Conservation (phyloP, 2,329 filamentous ascomycete genomes). For the Fusarium abutilonis region DNA sequence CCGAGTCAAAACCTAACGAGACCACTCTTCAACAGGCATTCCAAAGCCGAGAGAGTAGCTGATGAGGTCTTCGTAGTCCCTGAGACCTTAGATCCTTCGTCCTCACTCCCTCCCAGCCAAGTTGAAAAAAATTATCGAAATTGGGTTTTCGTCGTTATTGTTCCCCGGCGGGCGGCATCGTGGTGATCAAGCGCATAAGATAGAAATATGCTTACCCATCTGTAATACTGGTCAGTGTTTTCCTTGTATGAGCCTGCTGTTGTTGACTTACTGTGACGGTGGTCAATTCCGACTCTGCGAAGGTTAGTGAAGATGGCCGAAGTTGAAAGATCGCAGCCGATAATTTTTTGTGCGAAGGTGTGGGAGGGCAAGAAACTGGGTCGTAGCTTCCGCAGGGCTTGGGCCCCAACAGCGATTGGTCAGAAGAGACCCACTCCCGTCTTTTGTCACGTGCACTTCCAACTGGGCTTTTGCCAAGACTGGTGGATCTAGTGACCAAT, state of each 20-base stretch:
- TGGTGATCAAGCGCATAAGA: slow-evolving; percentile 35
- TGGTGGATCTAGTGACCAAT: slow-evolving; percentile 36
- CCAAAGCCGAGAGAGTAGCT: background rate
- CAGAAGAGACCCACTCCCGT: slow-evolving; percentile 21
- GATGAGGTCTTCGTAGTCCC: slow-evolving; percentile 1
- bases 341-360: slow-evolving; percentile 56
- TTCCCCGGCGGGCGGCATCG: slow-evolving; percentile 43
- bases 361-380: slow-evolving; percentile 52
- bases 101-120: slow-evolving; percentile 4
- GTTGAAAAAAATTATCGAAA: slow-evolving; percentile 35
- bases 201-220: slow-evolving; percentile 67
- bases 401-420: slow-evolving; percentile 51
- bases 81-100: slow-evolving; percentile 10
- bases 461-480: background rate
- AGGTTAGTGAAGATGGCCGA: slow-evolving; percentile 53
- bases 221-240: slow-evolving; percentile 55
- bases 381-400: slow-evolving; percentile 51
- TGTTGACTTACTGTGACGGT: slow-evolving; percentile 60
- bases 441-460: slow-evolving; percentile 40
- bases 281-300: slow-evolving; percentile 57
- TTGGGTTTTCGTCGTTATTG: slow-evolving; percentile 28
- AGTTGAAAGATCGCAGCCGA: slow-evolving; percentile 52
- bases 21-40: background rate
- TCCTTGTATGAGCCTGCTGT: slow-evolving; percentile 46
- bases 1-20: background rate